A percentile compares a stretch with the other conserved stretches of the same genome.
Conservation (phyloP, 768 basidiomycete genomes). For the Phanerochaete sordida region DNA sequence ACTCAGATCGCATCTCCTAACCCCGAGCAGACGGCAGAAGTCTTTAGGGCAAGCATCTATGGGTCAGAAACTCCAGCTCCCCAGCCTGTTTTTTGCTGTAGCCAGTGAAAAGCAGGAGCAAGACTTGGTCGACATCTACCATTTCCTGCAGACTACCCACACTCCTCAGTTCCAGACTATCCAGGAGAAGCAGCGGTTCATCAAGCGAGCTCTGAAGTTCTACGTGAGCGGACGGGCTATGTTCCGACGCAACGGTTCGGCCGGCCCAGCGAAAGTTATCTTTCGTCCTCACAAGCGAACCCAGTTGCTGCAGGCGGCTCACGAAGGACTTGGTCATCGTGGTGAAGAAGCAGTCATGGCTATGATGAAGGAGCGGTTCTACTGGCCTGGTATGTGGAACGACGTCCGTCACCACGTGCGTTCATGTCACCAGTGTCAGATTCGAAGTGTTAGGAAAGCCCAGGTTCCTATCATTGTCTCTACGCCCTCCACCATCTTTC, state of each 20-base stretch:
- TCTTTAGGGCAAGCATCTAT: neutral
- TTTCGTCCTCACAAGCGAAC: neutral
- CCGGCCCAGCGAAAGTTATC: constrained; percentile 6
- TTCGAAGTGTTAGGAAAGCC: constrained; percentile 12
- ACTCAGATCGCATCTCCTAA: no score
- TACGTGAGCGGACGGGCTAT: constrained; percentile 10
- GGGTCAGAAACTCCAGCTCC: neutral
- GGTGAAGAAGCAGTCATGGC: constrained; percentile 12
- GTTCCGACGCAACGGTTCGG: neutral
- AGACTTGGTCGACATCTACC: constrained; percentile 16
- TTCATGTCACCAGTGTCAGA: constrained; percentile 19
- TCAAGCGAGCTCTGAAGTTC: constrained; percentile 9
- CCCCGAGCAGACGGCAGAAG: no score
- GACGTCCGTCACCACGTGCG: constrained; percentile 13
- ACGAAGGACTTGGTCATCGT: constrained; percentile 18
- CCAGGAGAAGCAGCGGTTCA: neutral
- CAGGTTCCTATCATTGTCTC: constrained; percentile 13
- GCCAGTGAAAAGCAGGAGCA: neutral
- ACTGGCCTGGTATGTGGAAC: constrained; percentile 13
- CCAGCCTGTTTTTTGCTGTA: neutral
- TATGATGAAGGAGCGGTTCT: constrained; percentile 13
- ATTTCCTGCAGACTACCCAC: constrained; percentile 7
- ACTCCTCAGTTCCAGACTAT: neutral
- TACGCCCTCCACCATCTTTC: constrained; percentile 11
- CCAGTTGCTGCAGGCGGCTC: constrained; percentile 14